These are phyloP conservation scores for Smallanthus sonchifolius DNA, from an alignment of 129 eudicot genomes.

Conservation along the genomic window DNA sequence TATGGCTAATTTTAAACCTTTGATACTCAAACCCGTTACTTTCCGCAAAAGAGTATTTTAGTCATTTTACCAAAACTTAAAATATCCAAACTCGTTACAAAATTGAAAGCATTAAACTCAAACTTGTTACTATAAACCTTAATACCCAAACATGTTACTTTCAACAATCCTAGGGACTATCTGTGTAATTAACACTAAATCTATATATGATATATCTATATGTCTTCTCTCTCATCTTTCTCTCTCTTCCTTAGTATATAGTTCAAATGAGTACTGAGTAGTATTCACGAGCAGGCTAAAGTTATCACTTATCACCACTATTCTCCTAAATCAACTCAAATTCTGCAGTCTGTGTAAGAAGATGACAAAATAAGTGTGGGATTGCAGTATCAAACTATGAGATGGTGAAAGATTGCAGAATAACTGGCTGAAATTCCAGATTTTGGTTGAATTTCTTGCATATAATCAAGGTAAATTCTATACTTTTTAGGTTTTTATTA, in stretches of 20 bases:
- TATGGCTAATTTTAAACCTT: too few relatives aligned
- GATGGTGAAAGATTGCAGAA: conserved; percentile 35
- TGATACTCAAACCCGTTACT: too few relatives aligned
- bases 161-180: too few relatives aligned
- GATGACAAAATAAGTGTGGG: conserved; percentile 10
- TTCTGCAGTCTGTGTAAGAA: conserved; percentile 22
- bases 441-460: conserved; percentile 26
- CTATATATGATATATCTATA: neutral
- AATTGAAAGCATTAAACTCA: too few relatives aligned
- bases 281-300: conserved; percentile 38
- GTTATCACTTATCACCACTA: conserved; percentile 5
- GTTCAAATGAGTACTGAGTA: conserved; percentile 26
- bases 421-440: conserved; percentile 35
- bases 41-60: too few relatives aligned
- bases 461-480: conserved; percentile 31
- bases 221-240: conserved; percentile 18
- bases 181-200: neutral
- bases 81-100: too few relatives aligned
- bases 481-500: neutral
- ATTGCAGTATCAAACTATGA: conserved; percentile 2
- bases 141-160: too few relatives aligned
- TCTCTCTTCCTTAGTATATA: conserved; percentile 19
- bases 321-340: conserved; percentile 14
- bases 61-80: too few relatives aligned
- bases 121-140: too few relatives aligned